Base-by-base conservation (phyloP, 441 rosid species). In the Pelargonium cotyledonis region DNA sequence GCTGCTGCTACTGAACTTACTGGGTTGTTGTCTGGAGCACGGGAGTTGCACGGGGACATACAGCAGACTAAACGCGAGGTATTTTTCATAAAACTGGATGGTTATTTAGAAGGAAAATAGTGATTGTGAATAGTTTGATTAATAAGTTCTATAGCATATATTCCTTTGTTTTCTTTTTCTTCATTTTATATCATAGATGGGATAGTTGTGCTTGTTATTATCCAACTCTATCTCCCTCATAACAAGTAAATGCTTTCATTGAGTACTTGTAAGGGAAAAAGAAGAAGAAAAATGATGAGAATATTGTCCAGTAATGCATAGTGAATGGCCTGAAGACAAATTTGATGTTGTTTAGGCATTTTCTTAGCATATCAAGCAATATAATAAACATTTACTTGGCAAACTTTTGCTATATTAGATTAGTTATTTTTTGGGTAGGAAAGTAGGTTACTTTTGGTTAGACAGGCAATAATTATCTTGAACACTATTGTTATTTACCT, bases 51-150 rank as follows among this genome's bases (percentile, higher is more conserved):
- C 51, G 99, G 99, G 55, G 99, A 94, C 69, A 91, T 94, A 23
- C 93, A 91, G 62, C 99, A 94, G 71, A 69, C 92, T 35, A 93
- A 91, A 40, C 93, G 96, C 29, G 99, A 94, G 95, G 99, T 94
- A 79, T 10, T 10, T 10, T 47, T 9, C 5, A 3, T 47, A 23
- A 23, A 2, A n/a, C 55, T 47, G 11, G 14, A n/a, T 47, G 55
- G 14, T n/a, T 47, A 47, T 47, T 47, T n/a, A 12, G 11, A 47
- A 44, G 49, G 55, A 12, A n/a, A 14, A 47, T 10, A n/a, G 55
- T 47, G 3, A 47, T n/a, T 47, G n/a, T 47, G 5, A 47, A 47
- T 47, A 47, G 1, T 10, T 47, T 47, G 0, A 8, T 44, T 44
- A 11, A 44, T 7, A 44, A 11, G 11, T 6, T 44, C 49, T 47